These are phyloP conservation scores for Yamadazyma ubonensis DNA, from an alignment of 805 yeast species.

Conservation along the genomic window DNA sequence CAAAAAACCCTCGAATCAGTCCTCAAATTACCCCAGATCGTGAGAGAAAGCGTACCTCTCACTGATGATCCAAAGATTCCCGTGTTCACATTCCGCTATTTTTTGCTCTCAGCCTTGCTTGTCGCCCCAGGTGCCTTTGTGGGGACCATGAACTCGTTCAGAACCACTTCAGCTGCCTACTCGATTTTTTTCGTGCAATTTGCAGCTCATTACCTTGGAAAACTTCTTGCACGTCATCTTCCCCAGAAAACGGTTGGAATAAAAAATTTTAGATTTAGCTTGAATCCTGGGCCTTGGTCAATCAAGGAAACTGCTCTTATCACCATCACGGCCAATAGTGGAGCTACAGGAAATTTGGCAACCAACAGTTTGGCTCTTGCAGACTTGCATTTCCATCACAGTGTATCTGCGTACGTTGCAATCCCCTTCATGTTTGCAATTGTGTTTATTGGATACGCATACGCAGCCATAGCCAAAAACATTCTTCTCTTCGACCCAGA, in stretches of 20 bases:
- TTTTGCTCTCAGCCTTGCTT: slow-evolving; percentile 32
- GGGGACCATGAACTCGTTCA: slow-evolving; percentile 41
- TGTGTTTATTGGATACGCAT: slow-evolving; percentile 53
- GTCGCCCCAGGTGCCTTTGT: slow-evolving; percentile 44
- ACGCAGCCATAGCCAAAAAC: slow-evolving; percentile 49
- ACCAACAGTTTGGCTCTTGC: slow-evolving; percentile 48
- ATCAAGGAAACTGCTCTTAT: slow-evolving; percentile 54
- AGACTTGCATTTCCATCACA: slow-evolving; percentile 41
- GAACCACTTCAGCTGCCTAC: slow-evolving; percentile 49
- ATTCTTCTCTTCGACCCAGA: slow-evolving; percentile 49
- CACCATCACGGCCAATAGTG: slow-evolving; percentile 50
- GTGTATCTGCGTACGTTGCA: slow-evolving; percentile 37
- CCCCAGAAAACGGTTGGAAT: slow-evolving; percentile 30
- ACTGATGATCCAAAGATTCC: slow-evolving; percentile 41
- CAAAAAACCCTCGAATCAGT: slow-evolving; percentile 10
- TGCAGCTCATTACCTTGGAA: slow-evolving; percentile 47
- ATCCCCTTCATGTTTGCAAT: slow-evolving; percentile 50
- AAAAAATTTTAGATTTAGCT: slow-evolving; percentile 20
- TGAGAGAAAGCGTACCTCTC: slow-evolving; percentile 37
- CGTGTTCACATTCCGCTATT: slow-evolving; percentile 36
- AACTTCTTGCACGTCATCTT: slow-evolving; percentile 41
- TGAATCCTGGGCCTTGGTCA: slow-evolving; percentile 58
- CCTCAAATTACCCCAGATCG: slow-evolving; percentile 27
- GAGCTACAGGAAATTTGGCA: slow-evolving; percentile 53
- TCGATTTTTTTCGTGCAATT: slow-evolving; percentile 54